A percentile compares a stretch with the other conserved stretches of the same genome.
Evolutionary conservation across 148 eudicot species (phyloP).

Genomic region (Persicaria maculosa): DNA sequence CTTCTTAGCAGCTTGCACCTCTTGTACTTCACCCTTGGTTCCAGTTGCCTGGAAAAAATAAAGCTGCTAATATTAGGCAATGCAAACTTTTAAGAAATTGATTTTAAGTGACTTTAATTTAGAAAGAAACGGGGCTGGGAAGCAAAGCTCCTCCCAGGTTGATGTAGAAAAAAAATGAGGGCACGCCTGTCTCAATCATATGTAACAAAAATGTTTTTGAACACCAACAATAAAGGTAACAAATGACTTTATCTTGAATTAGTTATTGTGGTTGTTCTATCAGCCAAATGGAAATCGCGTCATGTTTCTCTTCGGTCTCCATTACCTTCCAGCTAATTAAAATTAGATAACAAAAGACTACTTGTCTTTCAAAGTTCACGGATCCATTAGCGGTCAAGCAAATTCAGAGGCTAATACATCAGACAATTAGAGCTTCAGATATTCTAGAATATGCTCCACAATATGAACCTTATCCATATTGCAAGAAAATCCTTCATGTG

Average conservation of each 20-base stretch:
- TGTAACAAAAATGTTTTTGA: neutral
- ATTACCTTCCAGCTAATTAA: neutral
- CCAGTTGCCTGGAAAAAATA: conserved; percentile 56
- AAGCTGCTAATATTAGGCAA: conserved; percentile 5
- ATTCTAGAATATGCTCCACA: neutral
- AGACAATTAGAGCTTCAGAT: neutral
- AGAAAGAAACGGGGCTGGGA: neutral
- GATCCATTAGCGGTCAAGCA: neutral
- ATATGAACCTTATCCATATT: neutral
- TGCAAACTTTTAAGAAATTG: neutral
- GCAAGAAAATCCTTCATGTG: neutral
- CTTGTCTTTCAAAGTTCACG: neutral
- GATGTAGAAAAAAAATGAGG: neutral
- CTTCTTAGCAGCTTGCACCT: conserved; percentile 45
- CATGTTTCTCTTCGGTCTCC: neutral
- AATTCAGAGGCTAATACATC: neutral
- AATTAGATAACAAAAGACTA: neutral
- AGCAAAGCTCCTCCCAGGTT: neutral
- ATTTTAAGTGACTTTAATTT: neutral
- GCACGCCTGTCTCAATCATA: neutral
- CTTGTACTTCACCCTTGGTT: conserved; percentile 39
- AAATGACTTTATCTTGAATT: neutral
- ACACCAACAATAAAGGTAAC: conserved; percentile 3
- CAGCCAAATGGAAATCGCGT: neutral
- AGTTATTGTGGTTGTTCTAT: neutral